These are phyloP conservation scores for Colletotrichum liaoningense DNA, from an alignment of 2,329 filamentous ascomycete species.

Conservation along the genomic window DNA sequence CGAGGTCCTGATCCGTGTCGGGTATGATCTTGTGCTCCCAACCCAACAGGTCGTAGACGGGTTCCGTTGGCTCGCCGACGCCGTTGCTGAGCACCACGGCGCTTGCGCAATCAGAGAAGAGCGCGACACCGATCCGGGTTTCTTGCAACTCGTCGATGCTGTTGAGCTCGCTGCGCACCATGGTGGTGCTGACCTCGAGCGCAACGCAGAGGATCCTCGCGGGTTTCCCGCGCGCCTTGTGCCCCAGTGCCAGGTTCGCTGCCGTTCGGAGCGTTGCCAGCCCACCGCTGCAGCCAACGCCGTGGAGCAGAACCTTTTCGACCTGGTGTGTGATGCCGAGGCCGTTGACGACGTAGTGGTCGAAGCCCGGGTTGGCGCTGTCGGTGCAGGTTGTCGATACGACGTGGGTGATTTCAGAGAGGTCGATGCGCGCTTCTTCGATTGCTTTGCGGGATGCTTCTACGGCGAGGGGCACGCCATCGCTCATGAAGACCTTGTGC, in stretches of 20 bases:
- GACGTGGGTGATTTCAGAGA: constrained; percentile 71
- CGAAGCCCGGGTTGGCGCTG: constrained; percentile 76
- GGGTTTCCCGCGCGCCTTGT: constrained; percentile 66
- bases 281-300: constrained; percentile 74
- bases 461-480: constrained; percentile 69
- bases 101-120: constrained; percentile 80
- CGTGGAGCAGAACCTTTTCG: constrained; percentile 74
- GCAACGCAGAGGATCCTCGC: constrained; percentile 75
- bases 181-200: constrained; percentile 70
- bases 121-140: constrained; percentile 71
- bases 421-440: constrained; percentile 62
- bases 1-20: constrained; percentile 70
- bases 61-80: constrained; percentile 57
- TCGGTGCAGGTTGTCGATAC: constrained; percentile 77
- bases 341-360: constrained; percentile 71
- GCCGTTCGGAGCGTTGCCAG: constrained; percentile 72
- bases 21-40: constrained; percentile 74
- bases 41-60: constrained; percentile 70
- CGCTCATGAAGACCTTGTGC: constrained; percentile 64
- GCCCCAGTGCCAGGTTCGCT: constrained; percentile 74
- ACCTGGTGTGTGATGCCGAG: constrained; percentile 68
- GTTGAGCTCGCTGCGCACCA: constrained; percentile 74
- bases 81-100: constrained; percentile 74
- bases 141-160: constrained; percentile 69
- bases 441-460: constrained; percentile 66